These are phyloP conservation scores for Coffea humblotiana DNA, from an alignment of 305 asterid species.

Conservation along the genomic window DNA sequence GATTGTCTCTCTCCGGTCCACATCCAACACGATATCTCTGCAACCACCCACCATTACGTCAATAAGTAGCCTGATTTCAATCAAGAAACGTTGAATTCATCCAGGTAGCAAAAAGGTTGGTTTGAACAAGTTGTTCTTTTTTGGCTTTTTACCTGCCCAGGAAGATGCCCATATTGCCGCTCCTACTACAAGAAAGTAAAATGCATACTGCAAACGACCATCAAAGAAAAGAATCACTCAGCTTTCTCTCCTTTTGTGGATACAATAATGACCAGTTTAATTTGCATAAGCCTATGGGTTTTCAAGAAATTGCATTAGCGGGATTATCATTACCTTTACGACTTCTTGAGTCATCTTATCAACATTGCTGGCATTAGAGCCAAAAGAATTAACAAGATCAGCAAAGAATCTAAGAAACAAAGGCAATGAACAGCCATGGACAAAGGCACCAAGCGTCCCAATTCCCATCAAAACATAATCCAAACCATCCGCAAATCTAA, in stretches of 20 bases:
- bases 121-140: not conserved
- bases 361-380: constrained; percentile 82
- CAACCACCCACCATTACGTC: constrained; percentile 22
- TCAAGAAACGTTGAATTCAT: constrained; percentile 11
- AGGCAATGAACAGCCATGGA: constrained; percentile 94
- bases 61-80: constrained; percentile 4
- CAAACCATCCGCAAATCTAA: constrained; percentile 89
- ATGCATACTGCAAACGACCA: constrained; percentile 77
- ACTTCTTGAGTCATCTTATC: constrained; percentile 98
- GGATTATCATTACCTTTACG: constrained; percentile 52
- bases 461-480: constrained; percentile 75
- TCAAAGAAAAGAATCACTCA: constrained; percentile 17
- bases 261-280: not conserved
- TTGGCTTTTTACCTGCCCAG: constrained; percentile 77
- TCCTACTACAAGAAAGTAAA: constrained; percentile 97
- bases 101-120: not conserved
- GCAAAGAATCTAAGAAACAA: constrained; percentile 95
- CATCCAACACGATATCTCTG: constrained; percentile 99
- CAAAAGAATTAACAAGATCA: constrained; percentile 98
- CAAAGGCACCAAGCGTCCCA: constrained; percentile 90
- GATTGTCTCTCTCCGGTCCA: constrained; percentile 99
- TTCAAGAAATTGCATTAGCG: not conserved
- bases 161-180: constrained; percentile 99
- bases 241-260: not conserved
- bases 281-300: not conserved